Evolutionary conservation across 768 basidiomycete genomes (phyloP).

Genomic region (Mycena crocata): DNA sequence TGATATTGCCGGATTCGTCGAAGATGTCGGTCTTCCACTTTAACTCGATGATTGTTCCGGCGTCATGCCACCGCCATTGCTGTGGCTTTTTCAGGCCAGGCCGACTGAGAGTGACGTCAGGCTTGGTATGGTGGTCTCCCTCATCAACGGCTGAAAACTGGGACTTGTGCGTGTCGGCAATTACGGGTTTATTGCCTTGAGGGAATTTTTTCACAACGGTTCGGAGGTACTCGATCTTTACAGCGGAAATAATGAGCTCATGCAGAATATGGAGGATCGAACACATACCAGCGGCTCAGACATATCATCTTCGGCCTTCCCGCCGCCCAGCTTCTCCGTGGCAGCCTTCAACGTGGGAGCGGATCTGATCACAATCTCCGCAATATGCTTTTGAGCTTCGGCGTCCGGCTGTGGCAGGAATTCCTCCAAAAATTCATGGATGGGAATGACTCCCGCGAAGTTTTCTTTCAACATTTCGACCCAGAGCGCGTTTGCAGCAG

Average conservation of each 20-base stretch:
- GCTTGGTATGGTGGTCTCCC: conserved; percentile 1
- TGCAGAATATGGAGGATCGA: not conserved
- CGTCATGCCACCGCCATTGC: too few species aligned
- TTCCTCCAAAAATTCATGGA: not conserved
- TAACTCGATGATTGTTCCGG: too few species aligned
- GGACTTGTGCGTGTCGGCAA: conserved; percentile 7
- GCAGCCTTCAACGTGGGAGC: not conserved
- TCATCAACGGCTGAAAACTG: not conserved
- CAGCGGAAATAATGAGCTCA: not conserved
- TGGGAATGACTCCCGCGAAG: conserved; percentile 1
- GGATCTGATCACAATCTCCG: not conserved
- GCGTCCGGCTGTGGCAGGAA: not conserved
- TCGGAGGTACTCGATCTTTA: not conserved
- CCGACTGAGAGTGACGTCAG: conserved; percentile 9
- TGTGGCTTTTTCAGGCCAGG: not conserved
- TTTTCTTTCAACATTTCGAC: not conserved
- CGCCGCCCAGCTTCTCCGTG: not conserved
- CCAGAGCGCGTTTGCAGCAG: not conserved
- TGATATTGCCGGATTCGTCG: too few species aligned
- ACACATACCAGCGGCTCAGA: not conserved
- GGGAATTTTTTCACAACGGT: not conserved
- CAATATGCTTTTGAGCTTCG: not conserved
- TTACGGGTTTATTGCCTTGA: not conserved
- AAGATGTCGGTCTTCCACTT: too few species aligned
- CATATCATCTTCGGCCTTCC: not conserved